Evolutionary conservation across 2,329 filamentous ascomycete species (phyloP).

Genomic region (Talaromyces albobiverticillius): DNA sequence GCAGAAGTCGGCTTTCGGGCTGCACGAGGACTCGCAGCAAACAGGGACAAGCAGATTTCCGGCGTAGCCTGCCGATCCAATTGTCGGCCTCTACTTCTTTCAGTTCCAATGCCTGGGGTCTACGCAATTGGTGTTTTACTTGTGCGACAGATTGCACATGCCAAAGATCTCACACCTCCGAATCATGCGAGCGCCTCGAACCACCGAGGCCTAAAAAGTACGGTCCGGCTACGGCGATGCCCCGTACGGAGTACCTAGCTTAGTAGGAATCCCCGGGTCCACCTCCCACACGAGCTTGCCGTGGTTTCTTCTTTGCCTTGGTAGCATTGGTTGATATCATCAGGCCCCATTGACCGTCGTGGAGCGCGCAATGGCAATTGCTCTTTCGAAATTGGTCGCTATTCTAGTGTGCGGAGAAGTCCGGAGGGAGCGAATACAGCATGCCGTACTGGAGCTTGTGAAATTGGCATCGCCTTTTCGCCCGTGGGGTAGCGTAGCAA

Average conservation of each 20-base stretch:
- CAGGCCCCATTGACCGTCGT: neutral
- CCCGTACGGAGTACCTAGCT: neutral
- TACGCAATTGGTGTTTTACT: neutral
- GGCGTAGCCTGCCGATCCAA: neutral
- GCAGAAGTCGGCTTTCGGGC: no score
- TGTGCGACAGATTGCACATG: neutral
- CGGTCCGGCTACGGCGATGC: neutral
- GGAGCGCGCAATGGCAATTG: neutral
- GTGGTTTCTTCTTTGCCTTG: neutral
- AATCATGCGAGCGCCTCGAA: neutral
- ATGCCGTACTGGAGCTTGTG: slow-evolving; percentile 2
- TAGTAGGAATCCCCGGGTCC: neutral
- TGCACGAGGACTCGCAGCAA: no score
- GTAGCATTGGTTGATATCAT: neutral
- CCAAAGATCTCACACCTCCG: neutral
- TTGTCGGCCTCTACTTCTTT: no score
- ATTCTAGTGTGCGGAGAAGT: neutral
- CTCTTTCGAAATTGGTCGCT: neutral
- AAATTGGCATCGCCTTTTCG: slow-evolving; percentile 4
- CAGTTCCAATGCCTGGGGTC: neutral
- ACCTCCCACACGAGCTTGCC: neutral
- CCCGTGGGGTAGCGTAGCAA: slow-evolving; percentile 15
- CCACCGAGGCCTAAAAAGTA: slow-evolving; percentile 10
- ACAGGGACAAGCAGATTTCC: no score
- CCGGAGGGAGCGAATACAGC: no score